Base-by-base conservation (phyloP, 768 basidiomycete species). In the Asterophora parasitica region DNA sequence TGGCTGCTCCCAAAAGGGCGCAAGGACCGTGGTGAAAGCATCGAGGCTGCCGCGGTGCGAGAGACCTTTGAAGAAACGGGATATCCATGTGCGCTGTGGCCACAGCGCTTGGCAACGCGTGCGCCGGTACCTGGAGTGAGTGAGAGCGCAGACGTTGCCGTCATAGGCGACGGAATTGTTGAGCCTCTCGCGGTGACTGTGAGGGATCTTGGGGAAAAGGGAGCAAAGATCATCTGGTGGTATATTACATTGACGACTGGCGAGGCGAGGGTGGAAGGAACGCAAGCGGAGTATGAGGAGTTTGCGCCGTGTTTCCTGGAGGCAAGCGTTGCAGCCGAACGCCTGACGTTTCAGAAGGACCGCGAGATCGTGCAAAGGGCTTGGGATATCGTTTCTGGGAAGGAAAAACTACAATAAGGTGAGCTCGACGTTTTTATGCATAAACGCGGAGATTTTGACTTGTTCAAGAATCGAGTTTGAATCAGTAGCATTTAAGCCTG, bases 21-120 rank as follows among this genome's bases (percentile, higher is more conserved):
- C 27, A 83, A 83, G 57, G 79, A 83, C 57, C 58, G 67, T 16
- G 74, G 74, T 1, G 83, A 84, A 61, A 63, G 66, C 4, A 64
- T 80, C 13, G 73, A 77, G 46, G 54, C 47, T 1, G 68, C 82
- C 1, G 82, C 82, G 0, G 51, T 80, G 4, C 70, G 83, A 13
- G 83, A 85, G 63, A 81, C 81, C 0, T 81, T 70, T 57, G 84
- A 82, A 57, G 82, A 84, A 65, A 83, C 81, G 0, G 82, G 81
- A 4, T 84, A 78, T 54, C 62, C 62, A 4, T 83, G 82, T 60
- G 57, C 61, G 16, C 61, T 79, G 31, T 70, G 79, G 52, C 74
- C 78, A 1, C 63, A 70, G 39, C 66, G 64, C 38, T 73, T 83
- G 69, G 58, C 64, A 39, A 83, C 81, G 12, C 73, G 77, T n/a